Evolutionary conservation across 192 early-diverging fungal genomes (phyloP).

Genomic region (Backusella sp.): DNA sequence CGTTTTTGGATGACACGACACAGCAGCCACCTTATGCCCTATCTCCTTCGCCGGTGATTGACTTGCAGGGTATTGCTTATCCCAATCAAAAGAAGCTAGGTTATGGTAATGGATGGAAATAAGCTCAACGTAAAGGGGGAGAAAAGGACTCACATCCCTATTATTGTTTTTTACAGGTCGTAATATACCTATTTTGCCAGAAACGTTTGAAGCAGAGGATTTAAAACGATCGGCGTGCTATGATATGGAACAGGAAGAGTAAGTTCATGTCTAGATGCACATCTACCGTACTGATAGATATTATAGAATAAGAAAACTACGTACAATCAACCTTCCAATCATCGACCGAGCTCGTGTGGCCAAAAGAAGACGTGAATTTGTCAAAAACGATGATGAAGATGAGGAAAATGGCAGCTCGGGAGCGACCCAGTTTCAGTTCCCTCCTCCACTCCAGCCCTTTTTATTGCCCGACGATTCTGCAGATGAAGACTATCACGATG

Average conservation of each 20-base stretch:
- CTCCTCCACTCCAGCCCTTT: constrained; percentile 7
- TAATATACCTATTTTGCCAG: constrained; percentile 48
- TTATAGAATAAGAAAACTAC: constrained; percentile 1
- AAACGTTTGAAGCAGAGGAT: constrained; percentile 52
- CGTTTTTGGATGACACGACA: constrained; percentile 70
- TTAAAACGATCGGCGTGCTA: constrained; percentile 35
- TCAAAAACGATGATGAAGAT: constrained; percentile 35
- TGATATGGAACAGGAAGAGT: constrained; percentile 44
- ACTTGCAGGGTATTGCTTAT: constrained; percentile 68
- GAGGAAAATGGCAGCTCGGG: constrained; percentile 10
- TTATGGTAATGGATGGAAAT: constrained; percentile 29
- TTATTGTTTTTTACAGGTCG: constrained; percentile 39
- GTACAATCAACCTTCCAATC: constrained; percentile 13
- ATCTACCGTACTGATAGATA: not conserved
- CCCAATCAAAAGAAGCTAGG: constrained; percentile 53
- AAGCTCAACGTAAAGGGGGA: not conserved
- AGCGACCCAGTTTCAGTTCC: constrained; percentile 13
- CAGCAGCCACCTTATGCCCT: constrained; percentile 66
- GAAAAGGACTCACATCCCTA: not conserved
- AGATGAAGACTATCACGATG: constrained; percentile 41
- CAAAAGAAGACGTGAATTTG: constrained; percentile 32
- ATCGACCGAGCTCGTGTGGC: constrained; percentile 28
- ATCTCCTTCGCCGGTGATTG: constrained; percentile 56
- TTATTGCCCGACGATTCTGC: constrained; percentile 35
- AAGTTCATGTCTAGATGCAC: not conserved